Evolutionary conservation across 345 rosid species (phyloP), one percentile per base, ranked within the genome.

Genomic region (Eucalyptus leucophloia): DNA sequence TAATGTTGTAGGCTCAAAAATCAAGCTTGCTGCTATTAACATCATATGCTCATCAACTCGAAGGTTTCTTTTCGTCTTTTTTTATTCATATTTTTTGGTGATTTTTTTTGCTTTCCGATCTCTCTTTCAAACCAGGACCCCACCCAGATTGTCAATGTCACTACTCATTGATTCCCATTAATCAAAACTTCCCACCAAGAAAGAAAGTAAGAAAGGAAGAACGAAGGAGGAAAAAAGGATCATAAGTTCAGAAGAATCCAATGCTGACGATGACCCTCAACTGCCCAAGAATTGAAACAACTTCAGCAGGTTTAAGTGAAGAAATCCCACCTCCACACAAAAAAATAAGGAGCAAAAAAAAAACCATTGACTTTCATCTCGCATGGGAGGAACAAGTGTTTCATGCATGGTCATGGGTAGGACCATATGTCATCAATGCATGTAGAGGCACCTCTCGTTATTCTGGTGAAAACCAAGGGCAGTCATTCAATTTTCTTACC

Each of bases 181-280:
- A 87, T 58, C 82, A 80, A 82, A 56, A 87, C 54, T n/a, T 40
- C 86, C 65, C 65, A 37, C 86, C 47, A 87, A 58, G 19, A 47
- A 37, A 77, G 77, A n/a, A 67, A 15, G 80, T 1, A 32, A 26
- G 77, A 65, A 65, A 12, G 37, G 72, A 15, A 26, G 19, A 13
- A 34, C 37, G 69, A 28, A 60, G 69, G 17, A 67, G 62, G 62
- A 67, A 32, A 69, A 72, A 72, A 34, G 24, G 83, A 40, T 77
- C 8, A 40, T 21, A 40, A 77, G 45, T 40, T 77, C 26, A 77
- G 86, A n/a, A 91, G 95, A 91, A 94, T 94, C 94, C 93, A 89
- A 92, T 93, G 93, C 89, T 89, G 95, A 92, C 88, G 88, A 86
- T 77, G 93, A 93, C 92, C 62, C 87, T 86, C 90, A 90, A 88